Evolutionary conservation across 2,329 filamentous ascomycete species (phyloP).

Genomic region (Trichoderma aggressivum): DNA sequence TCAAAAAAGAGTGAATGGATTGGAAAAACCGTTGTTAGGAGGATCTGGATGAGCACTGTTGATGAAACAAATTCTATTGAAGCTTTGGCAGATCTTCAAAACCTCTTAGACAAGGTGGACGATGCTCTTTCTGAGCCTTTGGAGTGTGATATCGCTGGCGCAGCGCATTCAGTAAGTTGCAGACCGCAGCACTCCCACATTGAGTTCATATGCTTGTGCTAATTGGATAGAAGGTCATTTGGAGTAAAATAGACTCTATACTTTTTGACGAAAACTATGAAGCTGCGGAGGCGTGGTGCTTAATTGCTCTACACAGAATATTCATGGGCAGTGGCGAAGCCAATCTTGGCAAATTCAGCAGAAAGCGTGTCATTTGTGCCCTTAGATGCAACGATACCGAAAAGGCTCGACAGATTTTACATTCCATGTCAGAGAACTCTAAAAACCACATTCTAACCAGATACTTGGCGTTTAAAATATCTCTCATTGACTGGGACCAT

Average conservation of each 20-base stretch:
- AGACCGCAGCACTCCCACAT: too few relatives aligned
- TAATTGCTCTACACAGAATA: slow-evolving; percentile 60
- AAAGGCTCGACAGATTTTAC: slow-evolving; percentile 40
- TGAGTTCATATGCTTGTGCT: not conserved
- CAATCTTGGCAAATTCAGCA: slow-evolving; percentile 65
- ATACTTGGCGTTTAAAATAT: slow-evolving; percentile 73
- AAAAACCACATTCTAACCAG: slow-evolving; percentile 62
- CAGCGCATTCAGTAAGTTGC: slow-evolving; percentile 60
- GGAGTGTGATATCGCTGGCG: slow-evolving; percentile 59
- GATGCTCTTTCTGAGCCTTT: slow-evolving; percentile 47
- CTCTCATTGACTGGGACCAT: slow-evolving; percentile 56
- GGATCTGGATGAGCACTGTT: slow-evolving; percentile 62
- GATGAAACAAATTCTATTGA: slow-evolving; percentile 35
- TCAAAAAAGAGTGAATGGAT: slow-evolving; percentile 56
- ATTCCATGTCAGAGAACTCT: slow-evolving; percentile 55
- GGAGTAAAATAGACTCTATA: slow-evolving; percentile 69
- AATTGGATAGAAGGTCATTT: slow-evolving; percentile 60
- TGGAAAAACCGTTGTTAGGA: slow-evolving; percentile 65
- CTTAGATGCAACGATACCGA: slow-evolving; percentile 44
- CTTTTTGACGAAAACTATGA: slow-evolving; percentile 52
- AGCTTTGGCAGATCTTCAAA: slow-evolving; percentile 21
- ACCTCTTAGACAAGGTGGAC: slow-evolving; percentile 36
- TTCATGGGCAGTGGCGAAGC: slow-evolving; percentile 63
- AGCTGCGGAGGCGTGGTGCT: slow-evolving; percentile 67
- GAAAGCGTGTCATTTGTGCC: slow-evolving; percentile 71